Percentiles rank a stretch among this genome's conserved stretches.
Evolutionary conservation across 2,329 filamentous ascomycete genomes (phyloP).

Genomic region (Chrysosporium queenslandicum): DNA sequence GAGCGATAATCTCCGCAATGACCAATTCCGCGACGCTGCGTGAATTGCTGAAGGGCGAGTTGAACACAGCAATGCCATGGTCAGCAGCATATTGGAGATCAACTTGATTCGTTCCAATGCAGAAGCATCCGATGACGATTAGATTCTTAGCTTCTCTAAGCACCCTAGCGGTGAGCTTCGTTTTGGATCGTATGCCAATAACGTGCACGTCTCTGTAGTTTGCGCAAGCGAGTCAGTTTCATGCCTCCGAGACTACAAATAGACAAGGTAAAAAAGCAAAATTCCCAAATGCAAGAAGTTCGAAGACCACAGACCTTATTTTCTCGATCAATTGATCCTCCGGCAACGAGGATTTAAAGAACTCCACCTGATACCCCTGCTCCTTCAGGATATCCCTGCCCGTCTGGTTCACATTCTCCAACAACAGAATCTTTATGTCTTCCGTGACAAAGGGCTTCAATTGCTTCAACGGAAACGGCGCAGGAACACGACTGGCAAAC

Average conservation of each 20-base stretch:
- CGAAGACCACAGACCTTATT: slow-evolving; percentile 58
- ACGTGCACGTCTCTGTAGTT: slow-evolving; percentile 76
- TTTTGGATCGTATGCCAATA: slow-evolving; percentile 96
- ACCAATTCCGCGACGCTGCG: slow-evolving; percentile 93
- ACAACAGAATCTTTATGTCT: slow-evolving; percentile 88
- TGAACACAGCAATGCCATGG: slow-evolving; percentile 84
- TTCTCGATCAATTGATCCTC: slow-evolving; percentile 95
- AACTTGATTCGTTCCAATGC: slow-evolving; percentile 72
- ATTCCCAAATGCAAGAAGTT: neutral
- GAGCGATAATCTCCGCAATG: slow-evolving; percentile 81
- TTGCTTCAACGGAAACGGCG: slow-evolving; percentile 46
- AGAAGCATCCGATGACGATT: slow-evolving; percentile 95
- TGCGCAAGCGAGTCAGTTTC: slow-evolving; percentile 11
- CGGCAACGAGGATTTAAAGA: slow-evolving; percentile 74
- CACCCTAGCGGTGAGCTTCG: slow-evolving; percentile 78
- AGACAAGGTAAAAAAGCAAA: neutral
- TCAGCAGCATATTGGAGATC: slow-evolving; percentile 38
- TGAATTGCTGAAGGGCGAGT: slow-evolving; percentile 97
- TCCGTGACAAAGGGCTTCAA: slow-evolving; percentile 92
- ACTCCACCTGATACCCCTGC: slow-evolving; percentile 95
- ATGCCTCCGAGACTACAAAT: neutral
- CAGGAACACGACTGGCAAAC: slow-evolving; percentile 36
- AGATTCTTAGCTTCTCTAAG: slow-evolving; percentile 85
- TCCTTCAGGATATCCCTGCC: slow-evolving; percentile 69
- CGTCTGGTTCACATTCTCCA: slow-evolving; percentile 92